Base-by-base conservation (phyloP, 225 moss, liverwort and hornwort species). In the Anthoceros angustus region DNA sequence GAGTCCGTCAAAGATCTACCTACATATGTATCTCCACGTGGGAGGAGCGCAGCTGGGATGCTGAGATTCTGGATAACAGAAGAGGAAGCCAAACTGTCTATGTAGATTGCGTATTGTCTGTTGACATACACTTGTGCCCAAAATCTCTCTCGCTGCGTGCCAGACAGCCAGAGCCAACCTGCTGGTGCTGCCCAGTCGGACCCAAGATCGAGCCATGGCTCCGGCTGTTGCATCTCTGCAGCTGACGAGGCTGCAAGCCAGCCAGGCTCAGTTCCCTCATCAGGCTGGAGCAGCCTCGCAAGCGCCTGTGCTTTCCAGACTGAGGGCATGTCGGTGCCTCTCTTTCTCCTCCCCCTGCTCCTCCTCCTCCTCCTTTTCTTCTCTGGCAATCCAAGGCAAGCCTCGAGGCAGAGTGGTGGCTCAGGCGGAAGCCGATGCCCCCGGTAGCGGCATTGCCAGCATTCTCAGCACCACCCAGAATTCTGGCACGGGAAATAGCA, bases 401-500 rank as follows among this genome's bases (percentile, higher is more conserved):
- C 55, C 5, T 55, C 7, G 55, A 55, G 55, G 55, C 55, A 9
- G 55, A 55, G 23, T 55, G 55, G 55, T 23, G 23, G n/a, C 16
- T 55, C 55, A 55, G 10, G 55, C 18, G 5, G 55, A 55, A 23
- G 1, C 55, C 55, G 55, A 18, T 55, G 55, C 55, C 55, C 18
- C 16, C 55, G 23, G 55, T 23, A 46, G 45, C 45, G 6, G 45
- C 11, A 32, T 1, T 32, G 32, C 32, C 32, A 32, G 32, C 32
- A 32, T 32, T 32, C 32, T 32, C 4, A 32, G 32, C 32, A 32
- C 32, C 32, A 32, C 32, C 32, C 32, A 1, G 32, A 32, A 32
- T 32, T 32, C 32, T 4, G 32, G 32, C 32, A 32, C 32, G 74
- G 84, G 81, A 24, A 66, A 50, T 61, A 12, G 77, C 42, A 84